Evolutionary conservation across 257 asterid genomes (phyloP).

Genomic region (Nicotiana obtusifolia): DNA sequence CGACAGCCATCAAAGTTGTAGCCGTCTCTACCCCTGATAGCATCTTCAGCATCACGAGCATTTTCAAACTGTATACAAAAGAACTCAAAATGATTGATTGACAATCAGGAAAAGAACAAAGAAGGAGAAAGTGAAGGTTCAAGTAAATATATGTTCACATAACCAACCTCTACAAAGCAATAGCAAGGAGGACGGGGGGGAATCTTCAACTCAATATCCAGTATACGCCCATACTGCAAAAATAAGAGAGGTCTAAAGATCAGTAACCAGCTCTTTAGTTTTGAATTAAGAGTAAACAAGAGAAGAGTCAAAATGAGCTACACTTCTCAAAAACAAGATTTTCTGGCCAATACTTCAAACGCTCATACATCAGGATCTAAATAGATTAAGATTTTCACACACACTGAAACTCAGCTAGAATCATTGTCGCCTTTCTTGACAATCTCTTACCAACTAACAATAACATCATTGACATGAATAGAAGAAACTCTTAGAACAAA

Average conservation of each 20-base stretch:
- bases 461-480: too few relatives aligned
- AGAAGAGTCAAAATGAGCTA: neutral
- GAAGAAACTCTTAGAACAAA: too few relatives aligned
- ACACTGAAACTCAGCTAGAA: too few relatives aligned
- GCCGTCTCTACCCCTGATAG: constrained; percentile 96
- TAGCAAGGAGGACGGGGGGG: constrained; percentile 99
- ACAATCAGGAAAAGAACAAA: neutral
- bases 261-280: neutral
- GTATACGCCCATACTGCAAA: constrained; percentile 88
- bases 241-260: neutral
- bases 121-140: too few relatives aligned
- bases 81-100: neutral
- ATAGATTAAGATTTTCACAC: too few relatives aligned
- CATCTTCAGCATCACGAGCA: constrained; percentile 92
- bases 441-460: too few relatives aligned
- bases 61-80: constrained; percentile 53
- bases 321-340: neutral
- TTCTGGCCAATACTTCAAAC: too few relatives aligned
- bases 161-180: constrained; percentile 85
- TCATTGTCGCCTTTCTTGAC: too few relatives aligned
- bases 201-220: constrained; percentile 89
- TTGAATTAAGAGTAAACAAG: neutral
- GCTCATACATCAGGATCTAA: too few relatives aligned
- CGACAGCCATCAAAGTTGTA: constrained; percentile 94
- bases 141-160: too few relatives aligned